Percentiles rank a stretch among this genome's conserved stretches.
These are phyloP conservation scores for Aspergillus diversus DNA, from an alignment of 495 filamentous ascomycete genomes.

Conservation along the genomic window DNA sequence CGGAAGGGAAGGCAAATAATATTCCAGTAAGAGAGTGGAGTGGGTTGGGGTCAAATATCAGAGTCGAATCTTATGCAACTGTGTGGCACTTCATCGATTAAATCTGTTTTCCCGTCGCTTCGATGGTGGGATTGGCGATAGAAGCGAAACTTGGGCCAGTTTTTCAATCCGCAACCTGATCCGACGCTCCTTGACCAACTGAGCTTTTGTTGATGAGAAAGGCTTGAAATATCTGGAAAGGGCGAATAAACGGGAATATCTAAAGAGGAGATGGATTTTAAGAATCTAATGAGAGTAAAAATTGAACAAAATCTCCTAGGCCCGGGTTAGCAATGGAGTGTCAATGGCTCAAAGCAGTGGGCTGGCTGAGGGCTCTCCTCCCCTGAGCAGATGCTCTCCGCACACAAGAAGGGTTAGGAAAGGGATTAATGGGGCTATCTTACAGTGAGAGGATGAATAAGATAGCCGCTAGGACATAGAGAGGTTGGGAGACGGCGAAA, in stretches of 20 bases:
- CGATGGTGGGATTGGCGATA: too few relatives aligned
- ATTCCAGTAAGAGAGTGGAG: slow-evolving; percentile 8
- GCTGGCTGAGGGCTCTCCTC: neutral
- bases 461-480: too few relatives aligned
- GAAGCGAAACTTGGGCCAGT: too few relatives aligned
- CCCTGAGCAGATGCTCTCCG: neutral
- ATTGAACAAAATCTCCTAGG: neutral
- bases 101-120: too few relatives aligned
- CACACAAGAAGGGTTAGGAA: too few relatives aligned
- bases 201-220: too few relatives aligned
- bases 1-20: slow-evolving; percentile 11
- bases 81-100: too few relatives aligned
- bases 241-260: neutral
- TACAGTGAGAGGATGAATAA: too few relatives aligned
- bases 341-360: neutral
- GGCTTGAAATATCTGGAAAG: neutral
- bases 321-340: neutral
- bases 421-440: too few relatives aligned
- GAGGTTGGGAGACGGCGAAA: too few relatives aligned
- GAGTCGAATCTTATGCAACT: neutral
- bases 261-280: neutral
- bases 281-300: neutral
- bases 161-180: too few relatives aligned
- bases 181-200: too few relatives aligned
- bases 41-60: neutral